Evolutionary conservation across 2,329 filamentous ascomycete genomes (phyloP).

Genomic region (Pseudogymnoascus sp.): DNA sequence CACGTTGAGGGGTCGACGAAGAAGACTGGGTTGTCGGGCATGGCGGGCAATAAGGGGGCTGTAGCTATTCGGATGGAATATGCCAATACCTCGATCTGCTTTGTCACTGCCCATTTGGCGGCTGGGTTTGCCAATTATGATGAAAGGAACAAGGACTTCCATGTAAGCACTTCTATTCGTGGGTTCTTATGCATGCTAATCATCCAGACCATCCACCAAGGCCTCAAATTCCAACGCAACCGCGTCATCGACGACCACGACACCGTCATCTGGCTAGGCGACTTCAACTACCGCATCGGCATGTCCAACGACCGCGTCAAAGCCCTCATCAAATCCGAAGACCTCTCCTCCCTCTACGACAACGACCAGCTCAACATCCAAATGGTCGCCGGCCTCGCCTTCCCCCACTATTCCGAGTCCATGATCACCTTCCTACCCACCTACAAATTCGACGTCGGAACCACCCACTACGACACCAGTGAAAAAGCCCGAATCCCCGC

Average conservation of each 20-base stretch:
- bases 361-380: slow-evolving; percentile 95
- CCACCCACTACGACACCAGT: slow-evolving; percentile 80
- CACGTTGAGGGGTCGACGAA: slow-evolving; percentile 96
- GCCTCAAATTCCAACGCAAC: slow-evolving; percentile 84
- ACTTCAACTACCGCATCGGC: slow-evolving; percentile 97
- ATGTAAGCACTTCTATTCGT: slow-evolving; percentile 38
- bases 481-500: slow-evolving; percentile 93
- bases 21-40: slow-evolving; percentile 89
- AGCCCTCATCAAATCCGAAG: slow-evolving; percentile 60
- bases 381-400: slow-evolving; percentile 87
- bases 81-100: slow-evolving; percentile 84
- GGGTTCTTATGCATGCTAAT: not conserved
- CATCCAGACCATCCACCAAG: slow-evolving; percentile 46
- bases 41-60: slow-evolving; percentile 96
- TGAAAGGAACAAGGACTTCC: slow-evolving; percentile 89
- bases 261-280: slow-evolving; percentile 86
- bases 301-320: slow-evolving; percentile 70
- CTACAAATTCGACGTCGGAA: slow-evolving; percentile 89
- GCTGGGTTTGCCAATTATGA: slow-evolving; percentile 96
- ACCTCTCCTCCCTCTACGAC: slow-evolving; percentile 74
- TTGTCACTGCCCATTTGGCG: slow-evolving; percentile 92
- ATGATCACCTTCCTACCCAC: slow-evolving; percentile 84
- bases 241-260: slow-evolving; percentile 86
- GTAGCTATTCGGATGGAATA: slow-evolving; percentile 95
- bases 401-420: slow-evolving; percentile 86